phyloP scores from a whole-genome alignment of 2,329 filamentous ascomycete genomes.

The Fusarium virguliforme region DNA sequence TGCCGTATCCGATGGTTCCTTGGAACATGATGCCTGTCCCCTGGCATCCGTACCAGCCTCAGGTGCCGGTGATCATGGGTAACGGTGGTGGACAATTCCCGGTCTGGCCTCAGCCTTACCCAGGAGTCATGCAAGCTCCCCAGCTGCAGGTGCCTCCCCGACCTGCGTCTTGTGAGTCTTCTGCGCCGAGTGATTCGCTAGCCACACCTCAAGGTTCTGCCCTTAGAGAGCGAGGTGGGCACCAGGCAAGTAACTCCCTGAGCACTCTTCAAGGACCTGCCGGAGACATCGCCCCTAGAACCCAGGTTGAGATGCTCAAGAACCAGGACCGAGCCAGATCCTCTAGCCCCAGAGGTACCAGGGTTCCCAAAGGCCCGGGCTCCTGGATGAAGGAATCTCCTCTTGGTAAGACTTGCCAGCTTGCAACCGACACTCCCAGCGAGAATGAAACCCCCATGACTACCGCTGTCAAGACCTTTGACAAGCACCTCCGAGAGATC shows the following conservation, averaged over 20 bases:
- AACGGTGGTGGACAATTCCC: not conserved
- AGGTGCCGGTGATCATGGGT: not conserved
- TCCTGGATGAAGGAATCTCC: conserved; percentile 38
- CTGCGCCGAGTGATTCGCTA: conserved; percentile 10
- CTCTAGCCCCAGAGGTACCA: conserved; percentile 15
- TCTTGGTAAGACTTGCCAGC: conserved; percentile 30
- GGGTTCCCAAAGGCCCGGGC: conserved; percentile 15
- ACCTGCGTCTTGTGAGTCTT: conserved; percentile 9
- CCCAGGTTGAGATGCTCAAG: conserved; percentile 27
- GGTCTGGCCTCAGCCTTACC: conserved; percentile 17
- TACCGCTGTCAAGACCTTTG: conserved; percentile 10
- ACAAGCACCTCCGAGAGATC: conserved; percentile 31
- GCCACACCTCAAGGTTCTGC: not conserved
- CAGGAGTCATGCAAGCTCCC: not conserved
- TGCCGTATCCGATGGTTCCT: conserved; percentile 25
- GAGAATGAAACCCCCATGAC: conserved; percentile 7
- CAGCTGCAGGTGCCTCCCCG: conserved; percentile 11
- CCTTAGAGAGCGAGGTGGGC: conserved; percentile 2
- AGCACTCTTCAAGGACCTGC: not conserved
- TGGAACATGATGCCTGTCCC: conserved; percentile 25
- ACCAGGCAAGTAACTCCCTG: conserved; percentile 13
- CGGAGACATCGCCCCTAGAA: conserved; percentile 5
- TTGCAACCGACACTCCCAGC: conserved; percentile 16
- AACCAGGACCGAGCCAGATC: conserved; percentile 7
- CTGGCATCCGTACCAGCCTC: conserved; percentile 2